Percentiles rank a stretch among this genome's conserved stretches.
Evolutionary conservation across 805 yeast species (phyloP).

Genomic region (Jamesozyma lodderae): DNA sequence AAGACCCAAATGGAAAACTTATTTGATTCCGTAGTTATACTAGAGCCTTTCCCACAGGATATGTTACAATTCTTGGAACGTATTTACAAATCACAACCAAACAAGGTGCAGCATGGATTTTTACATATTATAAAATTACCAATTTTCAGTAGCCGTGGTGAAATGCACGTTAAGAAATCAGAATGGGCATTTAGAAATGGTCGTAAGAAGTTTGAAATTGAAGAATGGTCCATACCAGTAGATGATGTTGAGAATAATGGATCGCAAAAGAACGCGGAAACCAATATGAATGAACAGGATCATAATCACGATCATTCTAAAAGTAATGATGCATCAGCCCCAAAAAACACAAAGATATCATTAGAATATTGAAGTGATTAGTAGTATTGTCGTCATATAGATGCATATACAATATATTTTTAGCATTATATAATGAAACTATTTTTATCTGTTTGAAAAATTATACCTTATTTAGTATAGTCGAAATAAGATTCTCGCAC

Average conservation of each 20-base stretch:
- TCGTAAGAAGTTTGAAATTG: constrained; percentile 72
- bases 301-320: constrained; percentile 1
- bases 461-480: too few relatives aligned
- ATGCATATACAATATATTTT: too few relatives aligned
- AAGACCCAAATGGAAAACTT: constrained; percentile 48
- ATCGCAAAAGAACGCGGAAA: not conserved
- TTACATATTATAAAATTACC: constrained; percentile 71
- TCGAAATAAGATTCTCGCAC: too few relatives aligned
- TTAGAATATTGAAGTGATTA: constrained; percentile 9
- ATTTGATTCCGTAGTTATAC: constrained; percentile 58
- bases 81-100: constrained; percentile 53
- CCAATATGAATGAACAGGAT: not conserved
- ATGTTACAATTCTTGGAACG: constrained; percentile 56
- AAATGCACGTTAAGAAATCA: constrained; percentile 62
- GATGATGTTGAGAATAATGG: constrained; percentile 56
- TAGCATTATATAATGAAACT: too few relatives aligned
- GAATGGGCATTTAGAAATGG: constrained; percentile 87
- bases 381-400: not conserved
- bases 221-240: constrained; percentile 96
- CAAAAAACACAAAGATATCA: constrained; percentile 9
- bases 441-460: too few relatives aligned
- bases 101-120: constrained; percentile 77
- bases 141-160: constrained; percentile 55
- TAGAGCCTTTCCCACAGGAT: constrained; percentile 76
- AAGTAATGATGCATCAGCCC: not conserved